These are phyloP conservation scores for Diaporthe sp. DNA, from an alignment of 2,329 filamentous ascomycete species.

Conservation along the genomic window DNA sequence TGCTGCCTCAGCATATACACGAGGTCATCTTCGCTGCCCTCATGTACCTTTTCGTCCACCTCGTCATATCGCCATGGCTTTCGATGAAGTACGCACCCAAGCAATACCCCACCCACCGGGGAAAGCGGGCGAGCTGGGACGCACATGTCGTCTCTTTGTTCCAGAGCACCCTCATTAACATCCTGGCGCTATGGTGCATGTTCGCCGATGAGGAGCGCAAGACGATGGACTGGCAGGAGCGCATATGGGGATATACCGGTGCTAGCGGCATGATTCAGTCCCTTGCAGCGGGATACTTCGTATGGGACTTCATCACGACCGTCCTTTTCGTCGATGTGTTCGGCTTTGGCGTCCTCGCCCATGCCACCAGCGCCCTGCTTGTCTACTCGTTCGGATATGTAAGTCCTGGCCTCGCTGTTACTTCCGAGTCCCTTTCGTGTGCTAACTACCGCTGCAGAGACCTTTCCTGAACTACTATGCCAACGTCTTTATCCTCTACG, in stretches of 20 bases:
- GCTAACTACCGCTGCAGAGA: conserved; percentile 64
- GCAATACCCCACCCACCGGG: conserved; percentile 74
- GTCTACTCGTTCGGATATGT: conserved; percentile 87
- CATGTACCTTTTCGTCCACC: conserved; percentile 78
- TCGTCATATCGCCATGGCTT: conserved; percentile 75
- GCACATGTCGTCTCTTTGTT: conserved; percentile 88
- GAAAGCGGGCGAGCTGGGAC: conserved; percentile 85
- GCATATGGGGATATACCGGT: conserved; percentile 84
- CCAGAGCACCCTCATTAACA: conserved; percentile 81
- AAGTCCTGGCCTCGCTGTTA: conserved; percentile 55
- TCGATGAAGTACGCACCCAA: conserved; percentile 74
- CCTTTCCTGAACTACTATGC: conserved; percentile 90
- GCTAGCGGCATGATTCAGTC: conserved; percentile 80
- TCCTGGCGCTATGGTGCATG: conserved; percentile 81
- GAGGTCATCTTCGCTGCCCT: conserved; percentile 77
- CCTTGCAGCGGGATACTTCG: conserved; percentile 84
- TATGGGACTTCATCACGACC: conserved; percentile 85
- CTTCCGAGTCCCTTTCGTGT: neutral
- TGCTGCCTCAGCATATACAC: conserved; percentile 82
- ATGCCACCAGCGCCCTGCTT: conserved; percentile 79
- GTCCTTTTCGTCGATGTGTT: conserved; percentile 78
- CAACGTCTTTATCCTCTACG: conserved; percentile 86
- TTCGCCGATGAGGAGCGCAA: conserved; percentile 76
- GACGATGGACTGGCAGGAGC: conserved; percentile 75
- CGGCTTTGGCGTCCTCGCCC: conserved; percentile 81